Evolutionary conservation across 768 basidiomycete genomes (phyloP).

Genomic region (Filobasidium wieringae): DNA sequence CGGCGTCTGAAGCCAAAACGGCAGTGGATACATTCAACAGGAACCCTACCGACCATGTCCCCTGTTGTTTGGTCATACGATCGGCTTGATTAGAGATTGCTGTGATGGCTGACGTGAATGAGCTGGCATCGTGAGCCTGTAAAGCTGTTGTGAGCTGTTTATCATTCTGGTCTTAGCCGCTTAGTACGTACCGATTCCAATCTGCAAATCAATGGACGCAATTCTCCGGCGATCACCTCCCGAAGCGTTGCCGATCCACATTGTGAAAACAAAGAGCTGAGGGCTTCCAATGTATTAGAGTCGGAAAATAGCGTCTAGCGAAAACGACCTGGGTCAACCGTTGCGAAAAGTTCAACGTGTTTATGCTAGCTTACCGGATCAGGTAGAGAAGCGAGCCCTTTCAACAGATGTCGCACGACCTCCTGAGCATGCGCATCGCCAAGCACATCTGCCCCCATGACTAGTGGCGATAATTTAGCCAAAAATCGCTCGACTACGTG

Average conservation of each 20-base stretch:
- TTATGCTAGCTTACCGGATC: background rate
- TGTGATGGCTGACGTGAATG: conserved; percentile 2
- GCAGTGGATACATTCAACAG: background rate
- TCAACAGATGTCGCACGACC: background rate
- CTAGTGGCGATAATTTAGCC: background rate
- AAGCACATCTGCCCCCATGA: too few relatives aligned
- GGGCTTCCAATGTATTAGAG: background rate
- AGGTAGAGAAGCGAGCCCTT: background rate
- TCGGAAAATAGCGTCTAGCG: background rate
- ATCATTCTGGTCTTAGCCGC: too few relatives aligned
- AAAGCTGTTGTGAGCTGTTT: too few relatives aligned
- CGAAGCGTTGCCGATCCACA: background rate
- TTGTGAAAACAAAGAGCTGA: background rate
- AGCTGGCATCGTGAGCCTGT: too few relatives aligned
- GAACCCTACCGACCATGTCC: conserved; percentile 4
- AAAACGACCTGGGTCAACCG: background rate
- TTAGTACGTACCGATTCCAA: background rate
- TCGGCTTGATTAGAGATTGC: conserved; percentile 8
- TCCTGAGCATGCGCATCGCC: background rate
- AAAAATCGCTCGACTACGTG: background rate
- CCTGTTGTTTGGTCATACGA: conserved; percentile 3
- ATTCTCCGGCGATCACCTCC: background rate
- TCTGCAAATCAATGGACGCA: background rate
- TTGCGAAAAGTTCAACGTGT: background rate
- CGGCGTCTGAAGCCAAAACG: background rate